These are phyloP conservation scores for Aspergillus hortae DNA, from an alignment of 2,329 filamentous ascomycete genomes.

Conservation along the genomic window DNA sequence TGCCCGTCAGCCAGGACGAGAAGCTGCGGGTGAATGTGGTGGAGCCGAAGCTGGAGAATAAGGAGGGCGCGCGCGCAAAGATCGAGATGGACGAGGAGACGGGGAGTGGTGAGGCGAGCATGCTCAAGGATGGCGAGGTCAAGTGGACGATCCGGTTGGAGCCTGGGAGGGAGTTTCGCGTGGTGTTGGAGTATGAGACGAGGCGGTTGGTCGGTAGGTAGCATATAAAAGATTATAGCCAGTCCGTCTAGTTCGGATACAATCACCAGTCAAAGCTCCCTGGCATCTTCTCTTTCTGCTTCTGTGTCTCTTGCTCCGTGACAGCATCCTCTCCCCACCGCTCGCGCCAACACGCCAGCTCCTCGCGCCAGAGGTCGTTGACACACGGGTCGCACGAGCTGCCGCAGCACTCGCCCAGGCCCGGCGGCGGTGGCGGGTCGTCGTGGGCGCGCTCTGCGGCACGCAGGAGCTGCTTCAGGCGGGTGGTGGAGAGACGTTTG, in stretches of 20 bases:
- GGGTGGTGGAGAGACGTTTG: conserved; percentile 26
- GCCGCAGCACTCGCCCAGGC: conserved; percentile 32
- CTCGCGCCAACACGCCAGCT: conserved; percentile 31
- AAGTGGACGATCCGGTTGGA: conserved; percentile 58
- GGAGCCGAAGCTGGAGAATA: conserved; percentile 23
- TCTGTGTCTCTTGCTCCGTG: background rate
- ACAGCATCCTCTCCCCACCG: conserved; percentile 26
- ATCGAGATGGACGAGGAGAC: conserved; percentile 40
- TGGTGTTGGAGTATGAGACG: conserved; percentile 61
- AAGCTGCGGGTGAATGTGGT: conserved; percentile 26
- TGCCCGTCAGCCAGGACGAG: conserved; percentile 31
- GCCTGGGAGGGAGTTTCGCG: conserved; percentile 54
- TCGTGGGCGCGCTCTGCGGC: conserved; percentile 26
- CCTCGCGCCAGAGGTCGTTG: conserved; percentile 33
- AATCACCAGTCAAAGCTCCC: conserved; percentile 21
- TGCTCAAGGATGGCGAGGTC: conserved; percentile 58
- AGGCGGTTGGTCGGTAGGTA: conserved; percentile 43
- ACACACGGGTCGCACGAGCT: conserved; percentile 37
- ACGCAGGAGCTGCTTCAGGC: conserved; percentile 31
- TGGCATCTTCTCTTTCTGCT: conserved; percentile 11
- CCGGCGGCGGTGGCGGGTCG: conserved; percentile 32
- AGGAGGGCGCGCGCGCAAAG: conserved; percentile 19
- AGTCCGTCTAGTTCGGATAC: background rate
- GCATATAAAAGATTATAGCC: no score
- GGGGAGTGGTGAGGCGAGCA: conserved; percentile 52